Percentiles rank a stretch among this genome's conserved stretches.
Conservation (phyloP, 2,329 filamentous ascomycete species). For the Stemphylium vesicarium region DNA sequence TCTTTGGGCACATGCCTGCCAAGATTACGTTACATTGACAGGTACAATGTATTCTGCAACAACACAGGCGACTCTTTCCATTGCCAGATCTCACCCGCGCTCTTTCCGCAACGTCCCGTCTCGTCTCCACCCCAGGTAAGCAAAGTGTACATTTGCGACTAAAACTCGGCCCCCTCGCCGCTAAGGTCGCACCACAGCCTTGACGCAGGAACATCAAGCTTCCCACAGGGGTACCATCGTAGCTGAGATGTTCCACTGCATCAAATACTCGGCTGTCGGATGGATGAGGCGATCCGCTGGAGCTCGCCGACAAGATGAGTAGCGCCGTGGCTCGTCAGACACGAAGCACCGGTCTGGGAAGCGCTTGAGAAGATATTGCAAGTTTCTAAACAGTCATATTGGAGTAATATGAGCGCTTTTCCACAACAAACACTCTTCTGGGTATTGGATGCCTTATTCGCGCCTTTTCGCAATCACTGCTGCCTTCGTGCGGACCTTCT, state of each 20-base stretch:
- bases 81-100: constrained; percentile 1
- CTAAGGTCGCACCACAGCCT: neutral
- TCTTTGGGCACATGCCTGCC: neutral
- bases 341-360: too few relatives aligned
- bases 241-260: constrained; percentile 10
- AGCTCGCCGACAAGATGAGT: too few relatives aligned
- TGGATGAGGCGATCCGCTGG: too few relatives aligned
- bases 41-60: too few relatives aligned
- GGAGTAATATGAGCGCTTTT: too few relatives aligned
- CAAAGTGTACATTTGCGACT: neutral
- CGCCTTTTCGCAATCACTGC: too few relatives aligned
- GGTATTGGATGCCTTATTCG: too few relatives aligned
- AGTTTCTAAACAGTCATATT: too few relatives aligned
- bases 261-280: neutral
- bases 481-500: too few relatives aligned
- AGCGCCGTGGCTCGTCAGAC: too few relatives aligned
- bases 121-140: constrained; percentile 4
- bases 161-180: neutral
- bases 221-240: constrained; percentile 2
- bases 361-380: too few relatives aligned
- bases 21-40: neutral
- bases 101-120: constrained; percentile 4
- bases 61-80: neutral
- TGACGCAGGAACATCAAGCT: constrained; percentile 13
- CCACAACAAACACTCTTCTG: too few relatives aligned